A percentile compares a stretch with the other conserved stretches of the same genome.
These are phyloP conservation scores for Monosporascus sp. DNA, from an alignment of 2,329 filamentous ascomycete genomes.

Conservation along the genomic window DNA sequence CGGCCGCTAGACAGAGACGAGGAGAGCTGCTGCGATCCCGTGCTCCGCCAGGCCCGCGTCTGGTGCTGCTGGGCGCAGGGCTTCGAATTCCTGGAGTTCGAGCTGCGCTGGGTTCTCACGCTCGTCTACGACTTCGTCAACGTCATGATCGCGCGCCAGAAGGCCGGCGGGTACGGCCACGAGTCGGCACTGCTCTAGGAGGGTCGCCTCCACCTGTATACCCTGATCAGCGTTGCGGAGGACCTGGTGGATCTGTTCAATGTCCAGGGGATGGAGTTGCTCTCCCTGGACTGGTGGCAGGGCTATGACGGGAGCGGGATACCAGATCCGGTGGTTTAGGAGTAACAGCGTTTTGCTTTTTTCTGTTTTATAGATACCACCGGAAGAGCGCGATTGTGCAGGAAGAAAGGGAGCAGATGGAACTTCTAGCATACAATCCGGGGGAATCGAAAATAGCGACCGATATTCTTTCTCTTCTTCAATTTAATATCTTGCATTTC, in stretches of 20 bases:
- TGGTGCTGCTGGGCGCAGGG: constrained; percentile 18
- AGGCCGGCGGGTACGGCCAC: background rate
- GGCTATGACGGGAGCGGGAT: no score
- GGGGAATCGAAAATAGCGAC: no score
- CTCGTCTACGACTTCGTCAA: constrained; percentile 14
- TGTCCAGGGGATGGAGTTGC: constrained; percentile 8
- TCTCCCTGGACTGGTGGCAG: constrained; percentile 2
- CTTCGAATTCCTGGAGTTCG: constrained; percentile 11
- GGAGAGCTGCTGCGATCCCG: background rate
- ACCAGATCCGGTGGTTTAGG: no score
- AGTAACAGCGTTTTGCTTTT: background rate
- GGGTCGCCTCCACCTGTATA: constrained; percentile 10
- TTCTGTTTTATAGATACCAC: background rate
- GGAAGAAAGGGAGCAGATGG: no score
- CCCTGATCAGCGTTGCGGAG: constrained; percentile 7
- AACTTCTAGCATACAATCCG: no score
- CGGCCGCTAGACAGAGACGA: background rate
- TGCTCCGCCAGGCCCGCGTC: constrained; percentile 7
- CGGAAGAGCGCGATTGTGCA: no score
- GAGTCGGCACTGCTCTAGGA: constrained; percentile 8
- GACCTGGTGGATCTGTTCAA: constrained; percentile 11
- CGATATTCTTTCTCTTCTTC: no score
- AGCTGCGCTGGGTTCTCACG: constrained; percentile 16
- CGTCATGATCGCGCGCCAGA: constrained; percentile 9
- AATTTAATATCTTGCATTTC: no score